Base-by-base conservation (phyloP, 305 asterid genomes). In the Plantago lanceolata region DNA sequence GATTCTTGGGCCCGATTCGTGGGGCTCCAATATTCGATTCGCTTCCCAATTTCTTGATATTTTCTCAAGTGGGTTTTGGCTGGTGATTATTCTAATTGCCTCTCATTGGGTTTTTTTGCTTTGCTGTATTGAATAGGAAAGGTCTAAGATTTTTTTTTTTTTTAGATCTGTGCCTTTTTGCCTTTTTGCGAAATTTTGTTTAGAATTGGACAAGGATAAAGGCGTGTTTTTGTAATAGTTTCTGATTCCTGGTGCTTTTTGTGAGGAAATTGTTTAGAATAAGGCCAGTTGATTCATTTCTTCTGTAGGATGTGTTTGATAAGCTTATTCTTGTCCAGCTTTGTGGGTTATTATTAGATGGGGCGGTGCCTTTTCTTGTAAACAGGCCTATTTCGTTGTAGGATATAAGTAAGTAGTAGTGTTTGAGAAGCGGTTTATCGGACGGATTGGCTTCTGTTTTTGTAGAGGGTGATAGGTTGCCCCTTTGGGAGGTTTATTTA, bases 211-310 rank as follows among this genome's bases (percentile, higher is more conserved):
- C 55, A 57, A 73, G 69, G 70, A 63, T 64, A 21, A 61, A 57
- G 67, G 71, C 35, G 43, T 73, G 44, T 59, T 17, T 6, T 19
- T 64, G 48, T 64, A 44, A 8, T 47, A 7, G 37, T 60, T 47
- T 18, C 59, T 59, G 33, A 40, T 51, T 35, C 49, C 33, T 64
- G 48, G 19, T 26, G 59, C 17, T 21, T 50, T 50, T 65, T 15
- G 14, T 21, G 31, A 57, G 61, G 73, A 19, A 19, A 60, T 61
- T 68, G 13, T 70, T 56, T 4, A 59, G 68, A 68, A 61, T 67
- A 74, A 70, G 75, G 78, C 71, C 74, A 19, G 72, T 61, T 68
- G 57, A 62, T 52, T 68, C 55, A 52, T 65, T 57, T 49, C 52
- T 65, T 73, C 68, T 26, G 8, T 52, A 54, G 67, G 35, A 59